A percentile compares a stretch with the other conserved stretches of the same genome.
Evolutionary conservation across 331 rosid genomes (phyloP).

Genomic region (Malus hybrid): DNA sequence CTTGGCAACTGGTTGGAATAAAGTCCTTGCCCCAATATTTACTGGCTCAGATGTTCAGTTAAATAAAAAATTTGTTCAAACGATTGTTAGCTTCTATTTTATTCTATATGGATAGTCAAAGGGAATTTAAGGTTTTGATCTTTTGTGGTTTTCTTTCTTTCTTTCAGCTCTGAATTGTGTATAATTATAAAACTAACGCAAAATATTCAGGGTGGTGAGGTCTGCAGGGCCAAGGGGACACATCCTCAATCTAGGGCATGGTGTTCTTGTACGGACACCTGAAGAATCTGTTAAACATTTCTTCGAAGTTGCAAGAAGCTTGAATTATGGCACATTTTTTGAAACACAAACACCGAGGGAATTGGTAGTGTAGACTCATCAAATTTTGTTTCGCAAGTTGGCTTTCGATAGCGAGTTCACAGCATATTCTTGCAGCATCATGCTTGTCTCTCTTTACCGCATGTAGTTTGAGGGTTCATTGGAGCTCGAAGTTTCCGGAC

Average conservation of each 20-base stretch:
- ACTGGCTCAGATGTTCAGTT: background rate
- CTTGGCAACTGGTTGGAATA: background rate
- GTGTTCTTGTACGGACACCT: constrained; percentile 92
- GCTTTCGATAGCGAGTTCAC: constrained; percentile 16
- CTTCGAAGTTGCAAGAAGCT: constrained; percentile 83
- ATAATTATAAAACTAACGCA: background rate
- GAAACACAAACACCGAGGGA: constrained; percentile 36
- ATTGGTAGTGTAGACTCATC: constrained; percentile 26
- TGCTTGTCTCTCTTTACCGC: background rate
- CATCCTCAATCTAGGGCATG: constrained; percentile 96
- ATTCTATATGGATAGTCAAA: background rate
- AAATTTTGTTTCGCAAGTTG: constrained; percentile 1
- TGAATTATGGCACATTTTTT: constrained; percentile 49
- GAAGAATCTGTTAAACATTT: constrained; percentile 97
- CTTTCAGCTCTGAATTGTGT: background rate
- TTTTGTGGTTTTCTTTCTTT: background rate
- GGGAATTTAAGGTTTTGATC: background rate
- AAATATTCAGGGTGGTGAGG: constrained; percentile 70
- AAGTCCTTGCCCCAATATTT: background rate
- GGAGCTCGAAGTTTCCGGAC: background rate
- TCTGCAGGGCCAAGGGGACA: constrained; percentile 85
- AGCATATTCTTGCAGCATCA: constrained; percentile 8
- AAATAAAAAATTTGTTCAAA: background rate
- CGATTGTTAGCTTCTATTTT: background rate
- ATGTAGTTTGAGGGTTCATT: background rate